Evolutionary conservation across 2,329 filamentous ascomycete genomes (phyloP), one percentile per base, ranked within the genome.

Genomic region (Byssothecium circinans): DNA sequence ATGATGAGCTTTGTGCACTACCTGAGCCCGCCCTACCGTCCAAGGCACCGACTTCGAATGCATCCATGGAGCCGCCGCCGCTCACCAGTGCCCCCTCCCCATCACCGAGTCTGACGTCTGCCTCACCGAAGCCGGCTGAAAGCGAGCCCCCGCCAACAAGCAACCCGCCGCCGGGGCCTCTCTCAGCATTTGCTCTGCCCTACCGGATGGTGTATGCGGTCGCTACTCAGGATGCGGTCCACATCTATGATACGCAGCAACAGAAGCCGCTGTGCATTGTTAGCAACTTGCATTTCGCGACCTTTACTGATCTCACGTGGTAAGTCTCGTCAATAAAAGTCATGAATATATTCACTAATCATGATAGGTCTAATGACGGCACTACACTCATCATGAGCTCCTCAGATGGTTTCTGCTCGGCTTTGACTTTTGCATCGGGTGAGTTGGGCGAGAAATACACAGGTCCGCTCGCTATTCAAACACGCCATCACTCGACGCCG

Each of bases 151-250:
- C 74, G 3, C 77, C 83, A 15, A 82, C 83, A 5, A 81, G 85
- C 2, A 70, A 66, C 15, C 74, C 79, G 4, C 70, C 75, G 6
- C 49, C 65, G 23, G 75, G 74, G 1, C 77, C 77, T 15, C 58
- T 68, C 47, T 79, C 88, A 18, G 87, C 87, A 1, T 97, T 99
- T 71, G 82, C 85, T 2, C 76, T 99, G 36, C 88, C 91, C 1
- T 97, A 99, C 70, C 86, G 94, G 20, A 91, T 99, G 78, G 82
- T 99, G 0, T 99, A 97, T 72, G 94, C 92, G 3, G 92, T 99
- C 30, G 95, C 94, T 7, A 99, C 94, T 0, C 92, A 97, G 67
- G 94, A 99, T 72, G 89, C 94, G 0, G 89, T 99, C 3, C 78
- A 96, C 35, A 80, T 99, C 18, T 99, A 99, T 66, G 94, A 99